Percentiles rank a stretch among this genome's conserved stretches.
Evolutionary conservation across 768 basidiomycete genomes (phyloP).

Genomic region (Termitomyces sp.): DNA sequence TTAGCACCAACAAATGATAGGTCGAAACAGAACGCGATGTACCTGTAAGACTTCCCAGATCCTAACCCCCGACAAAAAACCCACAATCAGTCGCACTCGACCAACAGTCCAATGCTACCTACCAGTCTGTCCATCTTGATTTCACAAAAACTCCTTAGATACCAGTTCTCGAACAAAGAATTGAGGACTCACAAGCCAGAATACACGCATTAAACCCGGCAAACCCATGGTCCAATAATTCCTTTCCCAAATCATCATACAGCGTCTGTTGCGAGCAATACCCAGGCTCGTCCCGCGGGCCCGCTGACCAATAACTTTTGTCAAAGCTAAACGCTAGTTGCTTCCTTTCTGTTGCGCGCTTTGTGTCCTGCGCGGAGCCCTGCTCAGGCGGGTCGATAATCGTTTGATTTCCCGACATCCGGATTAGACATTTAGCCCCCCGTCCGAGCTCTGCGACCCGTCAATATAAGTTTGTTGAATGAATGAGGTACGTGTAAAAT

Average conservation of each 20-base stretch:
- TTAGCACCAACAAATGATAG: neutral
- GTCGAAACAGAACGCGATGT: constrained; percentile 18
- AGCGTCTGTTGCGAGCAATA: constrained; percentile 95
- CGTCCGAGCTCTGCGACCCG: constrained; percentile 70
- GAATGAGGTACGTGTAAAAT: neutral
- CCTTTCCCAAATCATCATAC: constrained; percentile 91
- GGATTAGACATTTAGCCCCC: constrained; percentile 90
- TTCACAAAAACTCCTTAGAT: neutral
- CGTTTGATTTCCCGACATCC: constrained; percentile 93
- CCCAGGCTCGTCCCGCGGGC: constrained; percentile 78
- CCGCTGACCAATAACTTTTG: constrained; percentile 97
- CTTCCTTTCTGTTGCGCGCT: constrained; percentile 87
- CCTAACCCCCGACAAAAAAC: constrained; percentile 36
- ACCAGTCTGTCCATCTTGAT: constrained; percentile 81
- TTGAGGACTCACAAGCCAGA: constrained; percentile 80
- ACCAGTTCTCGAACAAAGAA: neutral
- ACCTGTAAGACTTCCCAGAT: constrained; percentile 93
- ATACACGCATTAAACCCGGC: constrained; percentile 98
- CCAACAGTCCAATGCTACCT: constrained; percentile 20
- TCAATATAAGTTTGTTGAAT: neutral
- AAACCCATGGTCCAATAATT: constrained; percentile 93
- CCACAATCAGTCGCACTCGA: constrained; percentile 1
- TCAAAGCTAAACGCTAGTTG: constrained; percentile 91
- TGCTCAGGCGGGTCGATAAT: constrained; percentile 85
- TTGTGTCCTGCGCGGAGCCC: constrained; percentile 61